phyloP scores from a whole-genome alignment of 2,329 filamentous ascomycete genomes.

The Xylariaceae sp. region DNA sequence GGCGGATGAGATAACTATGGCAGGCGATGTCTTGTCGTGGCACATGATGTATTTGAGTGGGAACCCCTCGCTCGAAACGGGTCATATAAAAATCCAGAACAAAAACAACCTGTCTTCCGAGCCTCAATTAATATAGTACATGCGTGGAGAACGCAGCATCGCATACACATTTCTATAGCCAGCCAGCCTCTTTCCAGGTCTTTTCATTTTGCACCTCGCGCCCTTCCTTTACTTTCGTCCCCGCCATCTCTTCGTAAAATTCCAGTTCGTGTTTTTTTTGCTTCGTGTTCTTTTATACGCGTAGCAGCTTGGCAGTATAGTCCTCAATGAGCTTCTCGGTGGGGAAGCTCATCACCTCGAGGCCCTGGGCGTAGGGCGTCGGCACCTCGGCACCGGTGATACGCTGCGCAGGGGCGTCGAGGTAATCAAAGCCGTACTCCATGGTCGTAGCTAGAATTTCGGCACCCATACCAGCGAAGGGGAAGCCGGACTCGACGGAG shows the following conservation, averaged over 20 bases:
- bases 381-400: slow-evolving; percentile 96
- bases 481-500: slow-evolving; percentile 92
- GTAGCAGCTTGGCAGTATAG: slow-evolving; percentile 82
- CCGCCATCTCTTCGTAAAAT: not conserved
- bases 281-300: slow-evolving; percentile 25
- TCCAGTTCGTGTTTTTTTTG: not conserved
- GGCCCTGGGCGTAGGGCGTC: slow-evolving; percentile 86
- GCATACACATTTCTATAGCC: slow-evolving; percentile 22
- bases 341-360: slow-evolving; percentile 95
- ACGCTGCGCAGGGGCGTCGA: slow-evolving; percentile 87
- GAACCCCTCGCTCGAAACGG: too few relatives aligned
- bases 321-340: slow-evolving; percentile 81
- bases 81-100: too few relatives aligned
- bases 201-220: slow-evolving; percentile 11
- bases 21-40: too few relatives aligned
- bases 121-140: not conserved
- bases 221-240: not conserved
- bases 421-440: slow-evolving; percentile 98
- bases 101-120: too few relatives aligned
- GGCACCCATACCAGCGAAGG: slow-evolving; percentile 84
- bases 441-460: slow-evolving; percentile 93
- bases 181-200: not conserved
- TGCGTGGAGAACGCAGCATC: slow-evolving; percentile 22
- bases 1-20: too few relatives aligned
- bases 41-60: too few relatives aligned